Percentiles rank a stretch among this genome's conserved stretches.
phyloP scores from a whole-genome alignment of 345 rosid species.

The Kernera saxatilis region DNA sequence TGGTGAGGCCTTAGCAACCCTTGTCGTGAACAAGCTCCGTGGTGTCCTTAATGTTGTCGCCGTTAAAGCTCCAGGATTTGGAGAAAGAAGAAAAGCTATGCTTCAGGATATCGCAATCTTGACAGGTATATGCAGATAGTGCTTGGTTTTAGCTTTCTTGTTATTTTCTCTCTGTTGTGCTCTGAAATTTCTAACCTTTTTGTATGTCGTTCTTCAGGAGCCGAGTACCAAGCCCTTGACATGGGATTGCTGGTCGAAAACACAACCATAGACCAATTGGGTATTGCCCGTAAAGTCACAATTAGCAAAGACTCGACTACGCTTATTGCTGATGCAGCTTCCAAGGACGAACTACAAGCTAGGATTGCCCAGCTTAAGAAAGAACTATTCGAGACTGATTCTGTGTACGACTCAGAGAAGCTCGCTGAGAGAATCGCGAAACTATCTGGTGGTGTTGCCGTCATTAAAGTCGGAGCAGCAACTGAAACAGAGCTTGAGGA shows the following conservation, averaged over 20 bases:
- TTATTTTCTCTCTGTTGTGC: not conserved
- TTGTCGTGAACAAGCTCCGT: constrained; percentile 90
- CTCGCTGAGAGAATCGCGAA: constrained; percentile 96
- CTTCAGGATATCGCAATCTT: constrained; percentile 94
- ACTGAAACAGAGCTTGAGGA: constrained; percentile 98
- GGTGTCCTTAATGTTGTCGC: constrained; percentile 93
- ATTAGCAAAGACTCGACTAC: constrained; percentile 80
- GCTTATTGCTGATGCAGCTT: constrained; percentile 86
- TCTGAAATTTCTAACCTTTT: not conserved
- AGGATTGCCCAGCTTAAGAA: constrained; percentile 78
- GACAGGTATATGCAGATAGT: constrained; percentile 46
- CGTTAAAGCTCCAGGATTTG: constrained; percentile 93
- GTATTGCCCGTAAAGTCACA: constrained; percentile 77
- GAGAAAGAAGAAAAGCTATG: constrained; percentile 95
- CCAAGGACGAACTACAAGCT: constrained; percentile 85
- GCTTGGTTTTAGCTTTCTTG: not conserved
- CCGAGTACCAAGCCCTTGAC: constrained; percentile 86
- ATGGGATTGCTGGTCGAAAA: constrained; percentile 73
- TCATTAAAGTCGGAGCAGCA: constrained; percentile 96
- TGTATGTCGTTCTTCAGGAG: constrained; percentile 44
- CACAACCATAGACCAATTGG: constrained; percentile 77
- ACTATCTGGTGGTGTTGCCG: constrained; percentile 94
- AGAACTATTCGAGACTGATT: constrained; percentile 86
- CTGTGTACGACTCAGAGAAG: constrained; percentile 81
- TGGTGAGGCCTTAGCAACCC: constrained; percentile 95